Evolutionary conservation across 768 basidiomycete genomes (phyloP).

Genomic region (Mycena rebaudengoi): DNA sequence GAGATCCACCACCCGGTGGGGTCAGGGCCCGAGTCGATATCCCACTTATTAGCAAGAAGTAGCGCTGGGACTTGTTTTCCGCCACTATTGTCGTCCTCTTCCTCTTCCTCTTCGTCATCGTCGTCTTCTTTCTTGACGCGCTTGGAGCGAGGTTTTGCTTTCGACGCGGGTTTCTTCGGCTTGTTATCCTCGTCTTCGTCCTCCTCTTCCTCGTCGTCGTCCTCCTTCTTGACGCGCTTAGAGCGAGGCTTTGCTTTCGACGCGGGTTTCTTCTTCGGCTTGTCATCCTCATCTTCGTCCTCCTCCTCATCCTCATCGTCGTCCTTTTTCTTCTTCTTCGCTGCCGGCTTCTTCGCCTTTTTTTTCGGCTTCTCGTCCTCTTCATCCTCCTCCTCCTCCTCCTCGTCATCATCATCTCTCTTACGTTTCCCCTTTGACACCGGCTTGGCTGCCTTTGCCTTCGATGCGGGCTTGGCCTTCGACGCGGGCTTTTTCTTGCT

Average conservation of each 20-base stretch:
- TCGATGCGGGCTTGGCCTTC: slow-evolving; percentile 26
- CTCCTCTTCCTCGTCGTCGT: slow-evolving; percentile 39
- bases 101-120: slow-evolving; percentile 42
- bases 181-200: slow-evolving; percentile 34
- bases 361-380: slow-evolving; percentile 37
- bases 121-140: slow-evolving; percentile 13
- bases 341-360: slow-evolving; percentile 22
- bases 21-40: slow-evolving; percentile 59
- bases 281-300: slow-evolving; percentile 32
- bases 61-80: slow-evolving; percentile 53
- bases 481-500: slow-evolving; percentile 25
- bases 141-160: slow-evolving; percentile 29
- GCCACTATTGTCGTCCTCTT: slow-evolving; percentile 31
- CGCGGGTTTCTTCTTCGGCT: slow-evolving; percentile 16
- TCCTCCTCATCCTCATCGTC: slow-evolving; percentile 20
- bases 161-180: not conserved
- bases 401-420: slow-evolving; percentile 22
- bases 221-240: slow-evolving; percentile 6
- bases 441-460: not conserved
- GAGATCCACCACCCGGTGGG: slow-evolving; percentile 70
- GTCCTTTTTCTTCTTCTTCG: slow-evolving; percentile 1
- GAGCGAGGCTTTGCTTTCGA: slow-evolving; percentile 28
- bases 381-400: slow-evolving; percentile 33
- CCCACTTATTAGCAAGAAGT: slow-evolving; percentile 66
- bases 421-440: slow-evolving; percentile 16